Evolutionary conservation across 2,329 filamentous ascomycete species (phyloP), one percentile per base, ranked within the genome.

Genomic region (Cercospora sojina): DNA sequence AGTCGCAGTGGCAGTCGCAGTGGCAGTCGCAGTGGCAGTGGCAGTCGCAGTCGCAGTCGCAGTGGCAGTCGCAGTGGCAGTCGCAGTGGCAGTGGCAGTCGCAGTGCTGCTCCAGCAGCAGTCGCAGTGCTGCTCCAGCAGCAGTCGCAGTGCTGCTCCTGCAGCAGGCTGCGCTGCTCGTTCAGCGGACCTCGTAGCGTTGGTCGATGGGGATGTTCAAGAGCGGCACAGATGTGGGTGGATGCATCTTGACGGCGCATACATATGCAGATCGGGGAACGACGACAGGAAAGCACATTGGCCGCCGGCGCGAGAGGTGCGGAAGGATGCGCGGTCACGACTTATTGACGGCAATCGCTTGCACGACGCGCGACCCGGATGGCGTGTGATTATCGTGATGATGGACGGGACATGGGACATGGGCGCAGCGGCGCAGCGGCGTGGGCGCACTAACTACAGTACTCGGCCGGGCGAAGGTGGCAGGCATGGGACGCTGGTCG

Each of bases 101-200:
- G n/a, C n/a, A n/a, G n/a, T n/a, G n/a, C n/a, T n/a, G n/a, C n/a
- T n/a, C n/a, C n/a, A n/a, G n/a, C n/a, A n/a, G n/a, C n/a, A n/a
- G n/a, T n/a, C n/a, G n/a, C n/a, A n/a, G n/a, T n/a, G n/a, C n/a
- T n/a, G n/a, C n/a, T n/a, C n/a, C n/a, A n/a, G n/a, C n/a, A n/a
- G n/a, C n/a, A n/a, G n/a, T n/a, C n/a, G n/a, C 25, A 61, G 62
- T 31, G 25, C 29, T 65, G 49, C 53, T 66, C 18, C 32, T 32
- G 64, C 57, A 64, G 63, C 43, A 35, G 31, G 47, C 51, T 31
- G 51, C 29, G 41, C n/a, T 35, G 53, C 60, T 47, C 5, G 43
- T 47, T 47, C 43, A 13, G 20, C 18, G 18, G 6, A 5, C 8
- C n/a, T 20, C 18, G 18, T 47, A 47, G 43, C 43, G 20, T 5